Base-by-base conservation (phyloP, 805 yeast species). In the Saccharomyces mikatae region DNA sequence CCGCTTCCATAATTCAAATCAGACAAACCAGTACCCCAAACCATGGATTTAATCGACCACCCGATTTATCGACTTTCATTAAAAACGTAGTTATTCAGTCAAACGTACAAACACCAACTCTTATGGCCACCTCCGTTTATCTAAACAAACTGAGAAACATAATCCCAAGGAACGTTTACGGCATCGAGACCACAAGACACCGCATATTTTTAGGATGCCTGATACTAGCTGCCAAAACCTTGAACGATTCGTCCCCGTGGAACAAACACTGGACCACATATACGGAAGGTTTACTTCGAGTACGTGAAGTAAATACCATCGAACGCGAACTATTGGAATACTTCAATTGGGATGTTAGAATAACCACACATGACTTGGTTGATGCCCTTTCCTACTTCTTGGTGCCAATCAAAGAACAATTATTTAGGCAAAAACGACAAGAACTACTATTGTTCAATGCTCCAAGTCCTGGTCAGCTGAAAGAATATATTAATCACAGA, bases 251-350 rank as follows among this genome's bases (percentile, higher is more conserved):
- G 8, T 84, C 94, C 17, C 98, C 98, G 46, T 79, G 90, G 70
- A 92, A 92, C 74, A 90, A 86, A 73, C 96, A 92, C 74, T 92
- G 99, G 99, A 84, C 96, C 10, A 78, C 81, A 56, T 91, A 91
- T 75, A 89, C 98, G 6, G 84, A 85, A 67, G 97, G 96, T 1
- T 76, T 92, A 48, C 79, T 92, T 56, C 69, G 83, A 10, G 73
- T 87, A 46, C 78, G 77, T 26, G 98, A 92, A 65, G 89, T 92
- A 53, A 92, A 92, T 71, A 82, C 89, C 59, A 86, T 94, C 64
- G 99, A 92, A 73, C 78, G 90, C 60, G 97, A 92, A 72, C 76
- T 92, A 62, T 81, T 92, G 50, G 81, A 80, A 51, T 81, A 88
- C 56, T 78, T 92, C 56, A 86, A 89, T 62, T 92, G 97, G 97